Evolutionary conservation across 345 rosid genomes (phyloP).

Genomic region (Physaria fendleri): DNA sequence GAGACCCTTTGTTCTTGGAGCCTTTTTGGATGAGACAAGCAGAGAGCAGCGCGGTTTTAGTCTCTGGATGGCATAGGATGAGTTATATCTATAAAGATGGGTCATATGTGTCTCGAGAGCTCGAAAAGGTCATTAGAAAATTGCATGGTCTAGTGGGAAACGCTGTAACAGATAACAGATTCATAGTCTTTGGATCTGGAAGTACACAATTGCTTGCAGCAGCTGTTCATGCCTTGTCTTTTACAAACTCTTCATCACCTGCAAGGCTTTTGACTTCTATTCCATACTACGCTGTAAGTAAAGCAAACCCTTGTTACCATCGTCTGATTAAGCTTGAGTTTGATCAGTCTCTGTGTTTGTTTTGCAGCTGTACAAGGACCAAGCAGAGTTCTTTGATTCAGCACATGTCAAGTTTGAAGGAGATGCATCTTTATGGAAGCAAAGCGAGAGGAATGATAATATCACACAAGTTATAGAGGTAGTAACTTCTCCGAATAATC

Average conservation of each 20-base stretch:
- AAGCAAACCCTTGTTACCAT: background rate
- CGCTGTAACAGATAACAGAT: constrained; percentile 45
- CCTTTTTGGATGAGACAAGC: constrained; percentile 24
- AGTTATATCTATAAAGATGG: constrained; percentile 1
- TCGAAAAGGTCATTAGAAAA: constrained; percentile 39
- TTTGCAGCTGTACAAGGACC: constrained; percentile 37
- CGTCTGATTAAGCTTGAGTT: background rate
- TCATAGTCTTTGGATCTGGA: constrained; percentile 53
- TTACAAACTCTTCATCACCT: constrained; percentile 37
- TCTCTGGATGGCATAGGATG: constrained; percentile 22
- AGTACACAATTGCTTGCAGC: constrained; percentile 63
- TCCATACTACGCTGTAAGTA: constrained; percentile 50
- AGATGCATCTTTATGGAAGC: constrained; percentile 30
- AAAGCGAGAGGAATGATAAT: constrained; percentile 26
- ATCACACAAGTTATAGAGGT: constrained; percentile 40
- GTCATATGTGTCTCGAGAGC: constrained; percentile 19
- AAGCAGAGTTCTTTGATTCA: constrained; percentile 42
- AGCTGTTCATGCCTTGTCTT: constrained; percentile 53
- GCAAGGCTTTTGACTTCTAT: constrained; percentile 42
- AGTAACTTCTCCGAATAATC: constrained; percentile 79
- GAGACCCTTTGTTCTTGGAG: constrained; percentile 28
- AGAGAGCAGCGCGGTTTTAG: constrained; percentile 14
- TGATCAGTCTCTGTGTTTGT: background rate
- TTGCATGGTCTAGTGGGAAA: constrained; percentile 50
- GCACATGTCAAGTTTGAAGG: constrained; percentile 40